A percentile compares a stretch with the other conserved stretches of the same genome.
Conservation (phyloP, 2,329 filamentous ascomycete genomes). For the Trichoderma cornu-damae region DNA sequence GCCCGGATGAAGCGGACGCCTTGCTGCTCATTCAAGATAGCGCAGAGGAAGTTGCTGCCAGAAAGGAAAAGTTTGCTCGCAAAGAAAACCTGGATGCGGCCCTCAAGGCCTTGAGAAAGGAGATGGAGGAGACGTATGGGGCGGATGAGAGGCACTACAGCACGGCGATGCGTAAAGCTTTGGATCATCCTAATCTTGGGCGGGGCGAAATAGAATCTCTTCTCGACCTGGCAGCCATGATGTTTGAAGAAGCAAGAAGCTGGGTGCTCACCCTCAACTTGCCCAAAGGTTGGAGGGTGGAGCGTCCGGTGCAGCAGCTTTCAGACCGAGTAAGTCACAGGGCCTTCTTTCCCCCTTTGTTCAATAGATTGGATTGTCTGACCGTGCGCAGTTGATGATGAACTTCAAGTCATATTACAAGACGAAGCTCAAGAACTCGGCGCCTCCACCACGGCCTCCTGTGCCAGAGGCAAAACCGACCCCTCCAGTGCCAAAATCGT, state of each 20-base stretch:
- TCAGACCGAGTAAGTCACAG: slow-evolving; percentile 33
- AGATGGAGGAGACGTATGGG: slow-evolving; percentile 41
- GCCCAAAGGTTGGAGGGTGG: slow-evolving; percentile 39
- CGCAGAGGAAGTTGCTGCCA: slow-evolving; percentile 50
- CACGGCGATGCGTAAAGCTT: slow-evolving; percentile 40
- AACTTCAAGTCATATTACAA: slow-evolving; percentile 38
- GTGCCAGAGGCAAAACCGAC: slow-evolving; percentile 29
- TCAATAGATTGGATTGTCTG: slow-evolving; percentile 18
- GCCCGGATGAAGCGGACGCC: slow-evolving; percentile 35
- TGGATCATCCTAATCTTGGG: slow-evolving; percentile 38
- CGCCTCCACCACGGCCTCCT: slow-evolving; percentile 23
- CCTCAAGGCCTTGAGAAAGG: slow-evolving; percentile 39
- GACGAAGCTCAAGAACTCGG: slow-evolving; percentile 31
- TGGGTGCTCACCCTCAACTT: slow-evolving; percentile 40
- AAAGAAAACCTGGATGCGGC: slow-evolving; percentile 59
- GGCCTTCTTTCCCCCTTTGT: no score
- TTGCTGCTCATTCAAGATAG: slow-evolving; percentile 41
- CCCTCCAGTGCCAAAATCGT: slow-evolving; percentile 28
- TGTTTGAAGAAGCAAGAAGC: slow-evolving; percentile 42
- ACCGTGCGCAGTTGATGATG: slow-evolving; percentile 32
- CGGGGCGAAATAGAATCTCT: slow-evolving; percentile 40
- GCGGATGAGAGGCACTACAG: slow-evolving; percentile 37
- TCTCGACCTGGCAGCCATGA: slow-evolving; percentile 42
- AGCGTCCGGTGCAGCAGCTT: slow-evolving; percentile 34
- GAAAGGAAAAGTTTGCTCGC: slow-evolving; percentile 58